Percentiles rank a stretch among this genome's conserved stretches.
phyloP scores from a whole-genome alignment of 2,329 filamentous ascomycete genomes.

The Sclerotinia subarctica region DNA sequence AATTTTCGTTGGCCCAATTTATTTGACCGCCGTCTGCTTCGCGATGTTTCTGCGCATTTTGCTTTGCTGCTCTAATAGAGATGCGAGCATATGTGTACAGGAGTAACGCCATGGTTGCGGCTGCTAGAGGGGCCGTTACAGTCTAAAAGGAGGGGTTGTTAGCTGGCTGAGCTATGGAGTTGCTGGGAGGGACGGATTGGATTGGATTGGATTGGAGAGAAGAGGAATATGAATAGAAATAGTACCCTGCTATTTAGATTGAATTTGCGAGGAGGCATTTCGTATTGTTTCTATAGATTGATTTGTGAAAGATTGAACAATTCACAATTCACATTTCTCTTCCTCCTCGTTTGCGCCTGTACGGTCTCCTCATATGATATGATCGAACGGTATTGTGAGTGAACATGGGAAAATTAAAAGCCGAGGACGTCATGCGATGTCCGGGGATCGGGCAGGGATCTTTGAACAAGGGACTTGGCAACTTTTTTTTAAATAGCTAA shows the following conservation, averaged over 20 bases:
- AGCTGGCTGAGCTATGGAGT: background rate
- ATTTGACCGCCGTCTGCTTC: slow-evolving; percentile 56
- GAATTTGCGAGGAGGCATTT: slow-evolving; percentile 31
- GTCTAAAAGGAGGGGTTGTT: slow-evolving; percentile 24
- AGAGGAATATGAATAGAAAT: background rate
- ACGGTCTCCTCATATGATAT: background rate
- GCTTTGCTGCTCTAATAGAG: slow-evolving; percentile 63
- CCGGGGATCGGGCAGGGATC: slow-evolving; percentile 17
- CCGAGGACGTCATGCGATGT: slow-evolving; percentile 22
- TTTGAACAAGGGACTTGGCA: slow-evolving; percentile 16
- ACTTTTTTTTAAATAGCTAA: slow-evolving; percentile 7
- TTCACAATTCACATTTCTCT: background rate
- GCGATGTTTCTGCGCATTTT: slow-evolving; percentile 58
- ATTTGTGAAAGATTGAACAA: background rate
- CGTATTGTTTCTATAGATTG: background rate
- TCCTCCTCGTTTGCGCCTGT: background rate
- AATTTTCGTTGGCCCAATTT: slow-evolving; percentile 52
- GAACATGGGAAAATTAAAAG: slow-evolving; percentile 15
- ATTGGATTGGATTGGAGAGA: background rate
- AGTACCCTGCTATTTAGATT: slow-evolving; percentile 34
- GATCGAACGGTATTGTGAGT: background rate
- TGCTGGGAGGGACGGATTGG: background rate
- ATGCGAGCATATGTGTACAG: slow-evolving; percentile 59
- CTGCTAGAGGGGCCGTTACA: slow-evolving; percentile 49
- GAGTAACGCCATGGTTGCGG: slow-evolving; percentile 53